phyloP scores from a whole-genome alignment of 108 stramenopile genomes.

The Discostella pseudostelligera region DNA sequence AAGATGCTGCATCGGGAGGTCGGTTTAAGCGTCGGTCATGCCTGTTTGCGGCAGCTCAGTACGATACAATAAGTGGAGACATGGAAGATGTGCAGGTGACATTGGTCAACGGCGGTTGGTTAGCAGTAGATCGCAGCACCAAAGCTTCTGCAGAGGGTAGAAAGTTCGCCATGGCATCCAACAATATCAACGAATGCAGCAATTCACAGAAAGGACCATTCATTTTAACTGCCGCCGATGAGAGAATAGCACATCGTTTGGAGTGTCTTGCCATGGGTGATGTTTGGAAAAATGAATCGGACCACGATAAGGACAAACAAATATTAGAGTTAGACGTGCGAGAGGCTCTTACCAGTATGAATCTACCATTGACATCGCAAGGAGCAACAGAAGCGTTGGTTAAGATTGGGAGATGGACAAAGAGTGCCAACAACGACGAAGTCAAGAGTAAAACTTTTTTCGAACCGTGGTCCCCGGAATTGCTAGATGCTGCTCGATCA shows the following conservation, averaged over 20 bases:
- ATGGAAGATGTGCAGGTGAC: conserved; percentile 27
- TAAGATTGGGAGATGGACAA: conserved; percentile 70
- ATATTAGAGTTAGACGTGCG: conserved; percentile 74
- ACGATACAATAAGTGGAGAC: conserved; percentile 4
- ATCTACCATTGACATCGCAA: conserved; percentile 55
- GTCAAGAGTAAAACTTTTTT: conserved; percentile 5
- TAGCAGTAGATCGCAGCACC: conserved; percentile 67
- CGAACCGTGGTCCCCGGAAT: conserved; percentile 63
- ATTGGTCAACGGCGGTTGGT: conserved; percentile 83
- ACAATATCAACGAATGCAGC: conserved; percentile 6
- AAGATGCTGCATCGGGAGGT: conserved; percentile 65
- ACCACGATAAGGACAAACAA: conserved; percentile 19
- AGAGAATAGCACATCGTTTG: conserved; percentile 68
- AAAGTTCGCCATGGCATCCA: conserved; percentile 50
- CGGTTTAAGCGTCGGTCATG: conserved; percentile 77
- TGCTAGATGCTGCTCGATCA: conserved; percentile 57
- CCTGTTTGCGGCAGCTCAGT: conserved; percentile 36
- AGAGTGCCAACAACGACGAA: conserved; percentile 21
- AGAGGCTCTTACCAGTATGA: conserved; percentile 58
- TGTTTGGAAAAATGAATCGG: conserved; percentile 3
- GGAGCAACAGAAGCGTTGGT: conserved; percentile 75
- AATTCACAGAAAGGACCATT: conserved; percentile 7
- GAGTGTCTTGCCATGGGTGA: conserved; percentile 86
- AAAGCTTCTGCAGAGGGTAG: conserved; percentile 65
- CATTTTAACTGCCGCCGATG: conserved; percentile 62